Evolutionary conservation across 2,329 filamentous ascomycete species (phyloP), one percentile per base, ranked within the genome.

Genomic region (Chrysosporium queenslandicum): DNA sequence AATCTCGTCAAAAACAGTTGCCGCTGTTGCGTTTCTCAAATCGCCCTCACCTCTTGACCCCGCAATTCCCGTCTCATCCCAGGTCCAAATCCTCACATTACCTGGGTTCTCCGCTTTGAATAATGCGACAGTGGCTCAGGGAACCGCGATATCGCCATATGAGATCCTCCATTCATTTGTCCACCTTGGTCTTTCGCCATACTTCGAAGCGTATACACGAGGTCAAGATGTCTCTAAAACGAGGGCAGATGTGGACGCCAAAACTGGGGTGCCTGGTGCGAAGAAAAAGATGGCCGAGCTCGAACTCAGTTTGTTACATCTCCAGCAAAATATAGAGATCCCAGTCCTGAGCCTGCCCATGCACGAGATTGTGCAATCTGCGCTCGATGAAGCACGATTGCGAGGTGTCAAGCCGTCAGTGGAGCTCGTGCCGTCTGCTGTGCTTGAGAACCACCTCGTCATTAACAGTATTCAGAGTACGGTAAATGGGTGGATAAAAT

Each of bases 401-500:
- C 80, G 79, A 54, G 78, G 82, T 56, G 72, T 77, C 16, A 85
- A 85, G 58, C 82, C 89, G 1, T 81, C 84, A 0, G 80, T 90
- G 40, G 88, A 96, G 40, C 71, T 88, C 56, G 86, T 98, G 43
- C 85, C 88, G 2, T 63, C 79, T 7, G 71, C 79, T 9, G 77
- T 94, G n/a, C 75, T 96, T 30, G 83, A 87, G 54, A 92, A 96
- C 69, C 95, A 87, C 63, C 82, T 82, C 9, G 94, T 98, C 60
- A 83, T 96, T 62, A 98, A 98, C 70, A 89, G 85, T 60, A 76
- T 99, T 34, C 92, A 97, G 66, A 85, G 87, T 47, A 92, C 85
- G 46, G 92, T 97, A 55, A 98, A 97, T 68, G 84, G 85, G 57
- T 99, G 92, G 92, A 98, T 98, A 72, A 94, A 94, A 72, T 94